Evolutionary conservation across 2,329 filamentous ascomycete genomes (phyloP), one percentile per base, ranked within the genome.

Genomic region (Pseudophaeomoniella oleicola): DNA sequence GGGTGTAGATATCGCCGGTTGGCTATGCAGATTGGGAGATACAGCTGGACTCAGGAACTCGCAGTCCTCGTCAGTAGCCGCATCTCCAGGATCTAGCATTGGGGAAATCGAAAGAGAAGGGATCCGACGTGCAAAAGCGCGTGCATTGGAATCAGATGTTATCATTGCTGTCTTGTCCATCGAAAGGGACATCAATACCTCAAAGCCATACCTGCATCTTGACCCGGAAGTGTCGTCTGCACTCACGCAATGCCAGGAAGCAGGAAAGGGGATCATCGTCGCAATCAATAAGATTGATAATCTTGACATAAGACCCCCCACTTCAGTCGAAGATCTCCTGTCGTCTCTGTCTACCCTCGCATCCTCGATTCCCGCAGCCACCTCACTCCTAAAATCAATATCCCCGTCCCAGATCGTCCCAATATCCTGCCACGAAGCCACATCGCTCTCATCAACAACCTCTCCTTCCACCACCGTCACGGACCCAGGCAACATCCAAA

Each of bases 11-110:
- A 68, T 98, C 34, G 76, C 78, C 1, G 90, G 90, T 0, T 98
- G 82, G 62, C 75, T 92, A 35, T 93, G 87, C 56, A 83, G 82
- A n/a, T 78, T 98, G 51, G 87, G 88, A 12, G 90, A 98, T 59
- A 96, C 90, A 49, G 90, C 90, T 14, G 90, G 90, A 1, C 74
- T 98, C 46, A 70, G 86, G 35, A 72, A 68, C 38, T 48, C 17
- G 41, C 48, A 27, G 11, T 9, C 37, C 19, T 19, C 15, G 30
- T 16, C 16, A 13, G 34, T 39, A 38, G 4, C 36, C 37, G 36
- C 40, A 35, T 38, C 27, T 18, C 46, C 46, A 19, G 14, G 34
- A 18, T 5, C 17, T 27, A 38, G 48, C 3, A 74, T 94, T 41
- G 83, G 86, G 1, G 64, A 70, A 6, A 69, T 98, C 16, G 90